These are phyloP conservation scores for Cetradonia linearis DNA, from an alignment of 495 filamentous ascomycete genomes.

Conservation along the genomic window DNA sequence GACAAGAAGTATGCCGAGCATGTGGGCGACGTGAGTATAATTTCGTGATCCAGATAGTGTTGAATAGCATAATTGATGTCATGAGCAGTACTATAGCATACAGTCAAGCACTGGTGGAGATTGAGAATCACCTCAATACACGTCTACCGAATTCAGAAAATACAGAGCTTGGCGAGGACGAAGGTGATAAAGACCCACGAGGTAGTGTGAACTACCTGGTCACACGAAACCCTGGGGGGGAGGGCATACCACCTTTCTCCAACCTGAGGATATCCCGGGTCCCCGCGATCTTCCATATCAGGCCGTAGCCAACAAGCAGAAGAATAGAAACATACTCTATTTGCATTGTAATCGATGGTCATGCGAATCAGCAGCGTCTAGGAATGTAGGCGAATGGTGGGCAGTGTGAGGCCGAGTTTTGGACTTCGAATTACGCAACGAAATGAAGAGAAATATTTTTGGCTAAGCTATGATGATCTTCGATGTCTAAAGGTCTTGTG, in stretches of 20 bases:
- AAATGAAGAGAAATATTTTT: neutral
- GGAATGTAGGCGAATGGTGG: neutral
- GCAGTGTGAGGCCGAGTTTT: neutral
- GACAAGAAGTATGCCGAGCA: slow-evolving; percentile 31
- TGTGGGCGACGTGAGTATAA: slow-evolving; percentile 40
- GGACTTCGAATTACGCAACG: neutral
- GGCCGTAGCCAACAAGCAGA: neutral
- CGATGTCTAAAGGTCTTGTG: neutral
- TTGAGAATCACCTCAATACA: neutral
- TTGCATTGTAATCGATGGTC: neutral
- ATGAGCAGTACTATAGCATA: slow-evolving; percentile 37
- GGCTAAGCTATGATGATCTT: neutral
- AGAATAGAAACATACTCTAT: neutral
- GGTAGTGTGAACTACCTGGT: neutral
- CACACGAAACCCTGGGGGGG: neutral
- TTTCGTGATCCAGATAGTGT: slow-evolving; percentile 24
- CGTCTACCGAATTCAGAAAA: neutral
- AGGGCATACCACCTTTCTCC: too few species aligned
- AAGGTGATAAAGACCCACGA: neutral
- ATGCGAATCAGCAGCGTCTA: neutral
- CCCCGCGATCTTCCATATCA: neutral
- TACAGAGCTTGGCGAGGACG: neutral
- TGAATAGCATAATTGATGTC: slow-evolving; percentile 32
- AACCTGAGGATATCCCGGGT: too few species aligned
- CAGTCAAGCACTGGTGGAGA: slow-evolving; percentile 33